Base-by-base conservation (phyloP, 306 rosid genomes). In the Prunus davidiana region DNA sequence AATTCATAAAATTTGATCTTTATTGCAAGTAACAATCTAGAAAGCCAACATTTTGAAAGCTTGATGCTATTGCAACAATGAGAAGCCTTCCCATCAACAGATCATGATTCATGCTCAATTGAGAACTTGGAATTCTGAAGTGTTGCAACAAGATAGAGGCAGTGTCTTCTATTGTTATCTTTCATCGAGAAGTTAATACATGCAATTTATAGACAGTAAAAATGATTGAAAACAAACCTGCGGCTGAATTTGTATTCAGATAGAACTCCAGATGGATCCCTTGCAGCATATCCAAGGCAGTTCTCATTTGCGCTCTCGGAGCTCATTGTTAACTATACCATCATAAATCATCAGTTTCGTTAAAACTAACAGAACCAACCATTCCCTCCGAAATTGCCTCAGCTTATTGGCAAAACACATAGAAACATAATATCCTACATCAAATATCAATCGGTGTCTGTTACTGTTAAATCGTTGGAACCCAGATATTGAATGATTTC, bases 221-320 rank as follows among this genome's bases (percentile, higher is more conserved):
- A 77, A 50, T 52, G 79, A 74, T 30, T 15, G 5, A 52, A 28
- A 41, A 50, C 67, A 50, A 30, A 84, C 97, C 92, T 88, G 82
- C 97, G 97, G 83, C 69, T 84, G 82, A 92, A 90, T 80, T 83
- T 82, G 82, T 88, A 92, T 27, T 93, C 91, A 14, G 92, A 87
- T 3, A 92, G 54, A 81, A 87, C 78, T 11, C 96, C 97, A 67
- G 96, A 87, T 4, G 85, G 76, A 81, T 90, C 97, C 78, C 86
- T 87, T 72, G 96, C 97, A 34, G 97, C 97, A 91, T 91, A 92
- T 75, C 86, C 96, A 20, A 88, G 78, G 82, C 97, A 92, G 32
- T 87, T 86, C 67, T 76, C 90, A 20, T 41, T 74, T 18, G 51
- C 79, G 34, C 71, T 71, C 30, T 52, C 50, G 5, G 88, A 91